phyloP scores from a whole-genome alignment of 495 filamentous ascomycete species.

The Aspergillus egyptiacus region DNA sequence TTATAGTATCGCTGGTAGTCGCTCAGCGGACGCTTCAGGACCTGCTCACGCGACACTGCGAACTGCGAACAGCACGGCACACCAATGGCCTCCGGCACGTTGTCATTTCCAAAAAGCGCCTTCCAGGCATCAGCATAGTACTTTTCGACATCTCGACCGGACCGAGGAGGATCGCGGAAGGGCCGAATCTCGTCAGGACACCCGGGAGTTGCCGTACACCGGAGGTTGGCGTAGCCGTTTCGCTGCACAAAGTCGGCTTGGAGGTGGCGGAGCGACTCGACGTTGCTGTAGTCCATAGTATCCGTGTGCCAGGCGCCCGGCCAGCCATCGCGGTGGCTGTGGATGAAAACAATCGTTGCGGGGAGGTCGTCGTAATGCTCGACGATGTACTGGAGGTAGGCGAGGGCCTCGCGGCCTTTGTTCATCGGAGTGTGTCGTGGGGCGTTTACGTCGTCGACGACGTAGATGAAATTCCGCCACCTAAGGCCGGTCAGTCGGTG shows the following conservation, averaged over 20 bases:
- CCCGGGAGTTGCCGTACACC: slow-evolving; percentile 37
- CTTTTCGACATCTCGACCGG: slow-evolving; percentile 45
- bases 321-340: slow-evolving; percentile 37
- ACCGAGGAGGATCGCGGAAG: slow-evolving; percentile 38
- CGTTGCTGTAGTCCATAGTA: slow-evolving; percentile 39
- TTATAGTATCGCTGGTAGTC: slow-evolving; percentile 54
- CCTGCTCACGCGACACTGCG: slow-evolving; percentile 51
- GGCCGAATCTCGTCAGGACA: slow-evolving; percentile 40
- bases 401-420: slow-evolving; percentile 44
- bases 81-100: slow-evolving; percentile 44
- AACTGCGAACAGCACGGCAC: slow-evolving; percentile 66
- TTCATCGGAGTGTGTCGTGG: slow-evolving; percentile 38
- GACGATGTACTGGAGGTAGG: slow-evolving; percentile 44
- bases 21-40: slow-evolving; percentile 40
- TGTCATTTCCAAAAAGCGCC: slow-evolving; percentile 36
- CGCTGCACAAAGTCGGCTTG: slow-evolving; percentile 30
- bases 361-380: slow-evolving; percentile 45
- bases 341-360: slow-evolving; percentile 36
- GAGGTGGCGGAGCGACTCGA: slow-evolving; percentile 35
- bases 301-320: slow-evolving; percentile 44
- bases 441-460: slow-evolving; percentile 36
- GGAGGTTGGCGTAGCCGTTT: slow-evolving; percentile 39
- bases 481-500: slow-evolving; percentile 14
- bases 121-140: slow-evolving; percentile 41
- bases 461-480: slow-evolving; percentile 43